Base-by-base conservation (phyloP, 331 rosid species). In the Quercus phellos region DNA sequence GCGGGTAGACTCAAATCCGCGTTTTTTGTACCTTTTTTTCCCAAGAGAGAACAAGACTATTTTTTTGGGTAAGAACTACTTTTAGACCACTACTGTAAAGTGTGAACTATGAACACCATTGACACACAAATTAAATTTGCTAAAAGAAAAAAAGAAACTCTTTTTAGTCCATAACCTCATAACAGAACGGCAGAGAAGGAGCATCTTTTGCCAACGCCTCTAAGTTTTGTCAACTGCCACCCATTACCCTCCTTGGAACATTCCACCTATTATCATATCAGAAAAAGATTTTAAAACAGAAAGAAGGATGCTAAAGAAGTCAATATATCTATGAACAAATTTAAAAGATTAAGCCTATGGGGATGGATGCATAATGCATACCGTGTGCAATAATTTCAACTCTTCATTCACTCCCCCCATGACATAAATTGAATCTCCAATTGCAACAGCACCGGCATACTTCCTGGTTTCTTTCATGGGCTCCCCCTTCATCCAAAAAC, bases 181-280 rank as follows among this genome's bases (percentile, higher is more conserved):
- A 85, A 34, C 42, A 70, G 80, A 35, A 83, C 10, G 55, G 89
- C 83, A 50, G 89, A 83, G 63, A 88, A 81, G 74, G 19, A 70
- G 79, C 84, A 80, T 30, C 89, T 60, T 66, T 80, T 85, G 18
- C 91, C 91, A 26, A 88, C 34, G 51, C 70, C 86, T 64, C 58
- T 85, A 43, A 76, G 79, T 68, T 75, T 43, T 29, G 87, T 75
- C 16, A 58, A 30, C 50, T 76, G 63, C 89, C 89, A 88, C 51
- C 89, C 91, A 55, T 11, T 55, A 19, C 80, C 77, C 75, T 83
- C 86, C 56, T 77, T 76, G 78, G 83, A 85, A 83, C 74, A 70
- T 53, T 85, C 91, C 78, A 88, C 89, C 91, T 88, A 29, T 70
- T 19, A 69, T 77, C 54, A 43, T 16, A 70, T 9, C 22, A 66